These are phyloP conservation scores for Neoboletus brunneissimus DNA, from an alignment of 768 basidiomycete genomes.

Conservation along the genomic window DNA sequence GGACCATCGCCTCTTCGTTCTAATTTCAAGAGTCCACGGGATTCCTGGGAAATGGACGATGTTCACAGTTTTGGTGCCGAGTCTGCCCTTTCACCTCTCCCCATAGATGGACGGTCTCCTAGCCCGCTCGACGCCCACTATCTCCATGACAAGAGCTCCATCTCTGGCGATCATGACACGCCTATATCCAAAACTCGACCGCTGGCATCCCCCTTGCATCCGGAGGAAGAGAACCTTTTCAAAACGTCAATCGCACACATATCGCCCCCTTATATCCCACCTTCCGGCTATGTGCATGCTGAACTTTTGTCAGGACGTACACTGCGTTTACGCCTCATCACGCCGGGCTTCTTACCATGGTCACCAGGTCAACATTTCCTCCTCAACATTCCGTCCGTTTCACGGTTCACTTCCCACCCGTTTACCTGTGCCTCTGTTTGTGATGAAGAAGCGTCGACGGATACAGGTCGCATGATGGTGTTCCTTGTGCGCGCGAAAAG, in stretches of 20 bases:
- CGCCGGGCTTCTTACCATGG: slow-evolving; percentile 59
- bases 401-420: slow-evolving; percentile 61
- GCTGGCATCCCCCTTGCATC: not conserved
- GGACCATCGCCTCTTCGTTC: not conserved
- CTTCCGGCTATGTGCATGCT: slow-evolving; percentile 64
- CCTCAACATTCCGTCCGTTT: slow-evolving; percentile 62
- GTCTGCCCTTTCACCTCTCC: not conserved
- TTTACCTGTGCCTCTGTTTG: slow-evolving; percentile 68
- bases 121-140: slow-evolving; percentile 29
- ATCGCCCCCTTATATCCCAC: slow-evolving; percentile 42
- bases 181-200: not conserved
- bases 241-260: not conserved
- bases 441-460: slow-evolving; percentile 43
- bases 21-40: not conserved
- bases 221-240: not conserved
- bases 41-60: slow-evolving; percentile 28
- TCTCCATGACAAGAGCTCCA: slow-evolving; percentile 4
- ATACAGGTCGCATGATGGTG: slow-evolving; percentile 53
- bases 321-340: slow-evolving; percentile 62
- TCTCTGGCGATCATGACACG: not conserved
- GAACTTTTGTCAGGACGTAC: slow-evolving; percentile 70
- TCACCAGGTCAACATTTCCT: slow-evolving; percentile 78
- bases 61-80: slow-evolving; percentile 7
- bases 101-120: slow-evolving; percentile 10
- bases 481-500: slow-evolving; percentile 67